These are phyloP conservation scores for Crithidia acanthocephali DNA, from an alignment of 208 protist genomes.

Conservation along the genomic window DNA sequence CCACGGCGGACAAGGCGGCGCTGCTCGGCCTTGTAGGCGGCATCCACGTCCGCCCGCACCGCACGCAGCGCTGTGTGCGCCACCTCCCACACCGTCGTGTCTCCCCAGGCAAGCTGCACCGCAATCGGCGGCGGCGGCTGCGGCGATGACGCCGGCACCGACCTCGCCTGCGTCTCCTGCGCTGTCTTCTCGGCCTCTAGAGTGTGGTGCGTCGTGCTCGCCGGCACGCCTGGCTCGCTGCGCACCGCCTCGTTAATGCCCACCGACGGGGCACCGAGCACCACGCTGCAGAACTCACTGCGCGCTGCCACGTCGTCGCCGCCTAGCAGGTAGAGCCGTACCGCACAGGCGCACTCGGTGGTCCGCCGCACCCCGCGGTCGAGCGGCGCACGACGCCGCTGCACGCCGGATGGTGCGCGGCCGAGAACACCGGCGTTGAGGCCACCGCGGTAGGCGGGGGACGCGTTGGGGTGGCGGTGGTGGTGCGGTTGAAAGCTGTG, in stretches of 20 bases:
- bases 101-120: constrained; percentile 59
- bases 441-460: not conserved
- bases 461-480: not conserved
- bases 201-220: not conserved
- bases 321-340: constrained; percentile 44
- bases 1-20: not conserved
- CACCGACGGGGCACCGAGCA: constrained; percentile 35
- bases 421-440: not conserved
- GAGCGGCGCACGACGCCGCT: constrained; percentile 10
- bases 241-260: constrained; percentile 20
- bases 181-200: not conserved
- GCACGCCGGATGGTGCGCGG: not conserved
- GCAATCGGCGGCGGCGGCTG: constrained; percentile 21
- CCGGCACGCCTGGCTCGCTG: not conserved
- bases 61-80: constrained; percentile 34
- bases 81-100: constrained; percentile 63
- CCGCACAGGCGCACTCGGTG: constrained; percentile 51
- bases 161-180: not conserved
- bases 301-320: constrained; percentile 28
- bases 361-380: constrained; percentile 37
- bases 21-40: constrained; percentile 9
- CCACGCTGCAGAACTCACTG: constrained; percentile 38
- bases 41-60: constrained; percentile 35
- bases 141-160: not conserved
- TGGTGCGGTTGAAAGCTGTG: not conserved